Base-by-base conservation (phyloP, 805 yeast genomes). In the Blastobotrys attinorum region DNA sequence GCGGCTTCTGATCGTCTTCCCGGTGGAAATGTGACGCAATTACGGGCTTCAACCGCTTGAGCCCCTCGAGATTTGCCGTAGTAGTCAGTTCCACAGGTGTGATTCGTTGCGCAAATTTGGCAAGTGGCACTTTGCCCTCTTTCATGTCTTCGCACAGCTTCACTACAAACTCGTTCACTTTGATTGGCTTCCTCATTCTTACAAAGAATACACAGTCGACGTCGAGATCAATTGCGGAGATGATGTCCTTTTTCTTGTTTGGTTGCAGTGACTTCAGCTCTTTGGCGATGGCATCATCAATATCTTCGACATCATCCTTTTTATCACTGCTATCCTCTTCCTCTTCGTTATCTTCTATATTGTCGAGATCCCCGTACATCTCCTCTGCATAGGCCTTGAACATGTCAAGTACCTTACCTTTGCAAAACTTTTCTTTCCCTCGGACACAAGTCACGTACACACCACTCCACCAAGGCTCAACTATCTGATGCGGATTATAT, bases 381-480 rank as follows among this genome's bases (percentile, higher is more conserved):
- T 40, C 39, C 21, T 54, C 57, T 6, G 53, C 41, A 31, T 46
- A 50, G 40, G 80, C 86, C 40, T 66, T 64, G 34, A 88, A 71
- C 7, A 86, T 58, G 45, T 67, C 61, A 48, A 75, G 69, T 53
- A 88, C 64, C 59, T 88, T 97, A 49, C 77, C 77, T n/a, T 81
- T 73, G 47, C 94, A 86, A 42, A 74, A 78, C 43, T 72, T 72
- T 60, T 92, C 98, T 47, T 81, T 78, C 31, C 83, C 82, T 53
- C 96, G 72, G 40, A 78, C 76, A 62, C 97, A 90, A 0, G 97
- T 84, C 10, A 88, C 95, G 62, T 84, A 92, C 0, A 92, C 71
- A 0, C 98, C 98, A 31, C 81, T 67, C 43, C 92, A 83, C 32
- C 82, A 82, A 0, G 96, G 95, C 55, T 89, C 96, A 16, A 89